These are phyloP conservation scores for Monilinia vaccinii-corymbosi DNA, from an alignment of 2,329 filamentous ascomycete species.

Conservation along the genomic window DNA sequence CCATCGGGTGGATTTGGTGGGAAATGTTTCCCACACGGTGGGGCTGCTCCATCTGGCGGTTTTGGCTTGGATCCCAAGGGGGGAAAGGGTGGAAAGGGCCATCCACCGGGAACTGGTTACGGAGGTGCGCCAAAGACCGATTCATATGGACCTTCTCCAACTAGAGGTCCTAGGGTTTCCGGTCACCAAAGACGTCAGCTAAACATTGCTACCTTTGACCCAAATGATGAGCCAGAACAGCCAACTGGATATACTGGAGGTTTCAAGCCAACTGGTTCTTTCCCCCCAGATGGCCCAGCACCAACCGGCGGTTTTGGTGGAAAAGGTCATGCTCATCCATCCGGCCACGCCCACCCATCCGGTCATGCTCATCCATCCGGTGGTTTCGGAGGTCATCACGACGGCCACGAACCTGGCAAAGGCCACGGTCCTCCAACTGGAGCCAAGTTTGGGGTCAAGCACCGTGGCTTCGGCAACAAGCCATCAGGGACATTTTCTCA, in stretches of 20 bases:
- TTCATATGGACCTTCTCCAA: background rate
- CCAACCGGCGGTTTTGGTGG: background rate
- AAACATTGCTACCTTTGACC: background rate
- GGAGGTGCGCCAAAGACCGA: background rate
- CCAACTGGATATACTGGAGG: background rate
- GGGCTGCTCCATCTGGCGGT: background rate
- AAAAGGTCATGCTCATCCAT: background rate
- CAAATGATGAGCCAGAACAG: background rate
- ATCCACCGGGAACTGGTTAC: background rate
- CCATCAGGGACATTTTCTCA: background rate
- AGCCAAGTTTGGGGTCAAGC: too few species aligned
- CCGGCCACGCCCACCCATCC: too few species aligned
- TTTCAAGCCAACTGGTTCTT: background rate
- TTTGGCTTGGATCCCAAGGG: background rate
- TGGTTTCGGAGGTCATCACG: background rate
- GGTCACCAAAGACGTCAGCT: constrained; percentile 5
- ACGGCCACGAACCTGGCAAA: too few species aligned
- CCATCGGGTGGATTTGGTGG: too few species aligned
- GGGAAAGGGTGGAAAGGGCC: background rate
- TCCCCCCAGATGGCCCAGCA: background rate
- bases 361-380: background rate
- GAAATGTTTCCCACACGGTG: too few species aligned
- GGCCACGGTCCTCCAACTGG: background rate
- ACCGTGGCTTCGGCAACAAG: too few species aligned
- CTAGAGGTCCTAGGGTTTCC: background rate